A percentile compares a stretch with the other conserved stretches of the same genome.
Conservation (phyloP, 2,329 filamentous ascomycete species). For the Zasmidium cellare region DNA sequence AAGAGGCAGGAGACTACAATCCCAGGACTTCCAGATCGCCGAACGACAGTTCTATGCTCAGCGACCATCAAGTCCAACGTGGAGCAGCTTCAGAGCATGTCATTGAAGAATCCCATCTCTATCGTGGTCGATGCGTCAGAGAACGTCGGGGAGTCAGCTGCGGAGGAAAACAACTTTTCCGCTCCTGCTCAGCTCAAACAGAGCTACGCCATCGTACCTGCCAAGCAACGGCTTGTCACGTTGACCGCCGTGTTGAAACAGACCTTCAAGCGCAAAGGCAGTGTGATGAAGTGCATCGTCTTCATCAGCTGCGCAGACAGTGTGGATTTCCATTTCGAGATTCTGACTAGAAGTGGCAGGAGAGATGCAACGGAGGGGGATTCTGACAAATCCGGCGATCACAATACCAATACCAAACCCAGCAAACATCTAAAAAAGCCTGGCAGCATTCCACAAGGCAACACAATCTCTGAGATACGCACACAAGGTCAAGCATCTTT, state of each 20-base stretch:
- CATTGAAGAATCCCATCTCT: conserved; percentile 86
- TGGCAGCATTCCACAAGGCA: conserved; percentile 43
- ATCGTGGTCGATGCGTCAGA: conserved; percentile 67
- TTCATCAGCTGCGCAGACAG: conserved; percentile 97
- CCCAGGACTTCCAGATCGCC: conserved; percentile 68
- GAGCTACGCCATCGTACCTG: conserved; percentile 80
- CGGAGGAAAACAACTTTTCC: conserved; percentile 62
- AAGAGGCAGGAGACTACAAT: conserved; percentile 62
- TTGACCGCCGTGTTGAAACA: conserved; percentile 81
- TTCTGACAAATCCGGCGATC: conserved; percentile 20
- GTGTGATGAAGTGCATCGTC: conserved; percentile 93
- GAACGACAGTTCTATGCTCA: conserved; percentile 88
- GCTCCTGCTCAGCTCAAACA: conserved; percentile 94
- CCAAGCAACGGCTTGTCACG: conserved; percentile 87
- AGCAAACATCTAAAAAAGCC: conserved; percentile 33
- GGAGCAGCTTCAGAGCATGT: conserved; percentile 89
- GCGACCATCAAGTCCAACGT: conserved; percentile 98
- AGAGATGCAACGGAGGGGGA: conserved; percentile 28
- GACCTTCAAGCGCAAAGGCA: conserved; percentile 82
- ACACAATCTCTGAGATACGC: conserved; percentile 39
- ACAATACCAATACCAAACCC: conserved; percentile 17
- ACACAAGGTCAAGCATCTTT: conserved; percentile 54
- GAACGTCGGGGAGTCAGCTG: conserved; percentile 46
- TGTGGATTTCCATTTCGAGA: conserved; percentile 92
- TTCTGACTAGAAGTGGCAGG: conserved; percentile 59